Base-by-base conservation (phyloP, 768 basidiomycete species). In the Lenzites betulinus region DNA sequence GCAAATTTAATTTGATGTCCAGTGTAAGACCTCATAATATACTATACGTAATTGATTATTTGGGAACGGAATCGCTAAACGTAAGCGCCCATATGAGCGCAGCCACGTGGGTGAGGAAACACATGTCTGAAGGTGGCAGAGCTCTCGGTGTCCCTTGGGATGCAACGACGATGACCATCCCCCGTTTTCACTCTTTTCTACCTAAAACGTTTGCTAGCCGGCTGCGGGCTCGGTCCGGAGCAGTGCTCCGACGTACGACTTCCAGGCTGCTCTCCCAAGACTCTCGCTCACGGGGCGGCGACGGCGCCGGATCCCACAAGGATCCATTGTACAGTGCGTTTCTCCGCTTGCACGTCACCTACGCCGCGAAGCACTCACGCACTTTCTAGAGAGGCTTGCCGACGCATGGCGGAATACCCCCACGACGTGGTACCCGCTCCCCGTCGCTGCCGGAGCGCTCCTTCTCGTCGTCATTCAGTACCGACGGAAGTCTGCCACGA, bases 381-480 rank as follows among this genome's bases (percentile, higher is more conserved):
- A 15, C n/a, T 33, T 18, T 28, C 7, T 72, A 88, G 90, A 82
- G 43, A 84, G 81, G 70, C 74, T 95, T 7, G 78, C 89, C 28
- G 80, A 82, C 60, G 91, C 92, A 26, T 94, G 92, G 92, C 87
- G 82, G 6, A 79, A 87, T 68, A 95, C 95, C 0, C 93, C 93
- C 0, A 95, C 91, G 36, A 92, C 87, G 74, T 98, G 95, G 95
- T 96, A 95, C 66, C 95, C 95, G 11, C 82, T 98, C 46, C 95
- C 95, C 16, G 75, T 96, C 57, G 93, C 92, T 12, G 89, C 95
- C 28, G 94, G 94, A 38, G 93, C 93, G 1, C 79, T 94, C n/a
- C 82, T 96, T 30, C 87, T 96, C 35, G 84, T 92, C 63, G 81
- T 83, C 50, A 77, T 93, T 13, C 88, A 92, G 68, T 93, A 88